These are phyloP conservation scores for Oryza glumipatula DNA, from an alignment of 176 grass and related monocot species.

Conservation along the genomic window DNA sequence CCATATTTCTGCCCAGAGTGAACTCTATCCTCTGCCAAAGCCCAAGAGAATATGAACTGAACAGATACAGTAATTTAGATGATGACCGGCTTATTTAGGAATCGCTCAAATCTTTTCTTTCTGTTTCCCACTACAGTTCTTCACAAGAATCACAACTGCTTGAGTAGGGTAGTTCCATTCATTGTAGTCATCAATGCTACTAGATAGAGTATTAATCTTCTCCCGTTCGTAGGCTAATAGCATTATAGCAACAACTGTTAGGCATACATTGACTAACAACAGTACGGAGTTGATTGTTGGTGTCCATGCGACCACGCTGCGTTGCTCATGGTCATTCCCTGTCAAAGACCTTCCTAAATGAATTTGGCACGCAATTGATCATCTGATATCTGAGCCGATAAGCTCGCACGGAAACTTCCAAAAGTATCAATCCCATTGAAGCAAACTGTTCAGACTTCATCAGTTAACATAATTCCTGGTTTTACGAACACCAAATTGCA, in stretches of 20 bases:
- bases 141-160: background rate
- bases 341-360: conserved; percentile 15
- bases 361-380: conserved; percentile 29
- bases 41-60: conserved; percentile 19
- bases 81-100: background rate
- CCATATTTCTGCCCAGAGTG: conserved; percentile 23
- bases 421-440: background rate
- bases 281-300: background rate
- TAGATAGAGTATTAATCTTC: background rate
- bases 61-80: conserved; percentile 7
- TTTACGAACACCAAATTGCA: conserved; percentile 9
- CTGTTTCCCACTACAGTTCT: background rate
- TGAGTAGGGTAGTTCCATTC: conserved; percentile 1
- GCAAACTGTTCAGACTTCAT: background rate
- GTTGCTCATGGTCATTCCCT: conserved; percentile 24
- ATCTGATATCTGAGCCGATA: background rate
- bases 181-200: conserved; percentile 18
- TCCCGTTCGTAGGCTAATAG: background rate
- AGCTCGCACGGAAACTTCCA: background rate
- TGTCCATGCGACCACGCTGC: conserved; percentile 4
- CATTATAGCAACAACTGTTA: conserved; percentile 2
- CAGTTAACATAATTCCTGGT: background rate
- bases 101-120: background rate
- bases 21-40: background rate
- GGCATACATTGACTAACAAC: background rate